phyloP scores from a whole-genome alignment of 805 yeast genomes.

The Zygotorulaspora chibaensis region DNA sequence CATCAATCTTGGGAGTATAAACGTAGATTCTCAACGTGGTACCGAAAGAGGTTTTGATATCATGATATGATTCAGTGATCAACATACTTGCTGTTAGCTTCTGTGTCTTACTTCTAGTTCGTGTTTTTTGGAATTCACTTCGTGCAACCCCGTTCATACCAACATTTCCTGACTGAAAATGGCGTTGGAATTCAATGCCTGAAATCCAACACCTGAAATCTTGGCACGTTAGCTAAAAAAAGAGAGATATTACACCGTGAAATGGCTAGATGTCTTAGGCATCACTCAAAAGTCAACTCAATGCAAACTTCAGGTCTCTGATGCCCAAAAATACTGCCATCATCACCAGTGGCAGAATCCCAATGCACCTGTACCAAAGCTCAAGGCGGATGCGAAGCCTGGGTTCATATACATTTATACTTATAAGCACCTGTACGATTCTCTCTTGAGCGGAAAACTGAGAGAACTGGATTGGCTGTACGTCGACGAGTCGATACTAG shows the following conservation, averaged over 20 bases:
- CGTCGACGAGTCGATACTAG: conserved; percentile 21
- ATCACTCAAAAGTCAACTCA: conserved; percentile 20
- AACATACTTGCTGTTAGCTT: conserved; percentile 47
- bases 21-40: conserved; percentile 63
- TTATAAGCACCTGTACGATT: conserved; percentile 20
- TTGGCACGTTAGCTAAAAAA: background rate
- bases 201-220: background rate
- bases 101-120: background rate
- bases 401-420: conserved; percentile 32
- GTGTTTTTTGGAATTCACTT: background rate
- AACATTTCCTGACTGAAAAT: background rate
- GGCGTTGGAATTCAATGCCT: background rate
- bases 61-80: conserved; percentile 60
- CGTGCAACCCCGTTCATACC: background rate
- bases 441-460: conserved; percentile 5
- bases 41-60: conserved; percentile 60
- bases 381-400: conserved; percentile 4
- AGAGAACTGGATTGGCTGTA: conserved; percentile 18
- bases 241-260: background rate
- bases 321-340: conserved; percentile 16
- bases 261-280: conserved; percentile 26
- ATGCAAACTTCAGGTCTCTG: conserved; percentile 17
- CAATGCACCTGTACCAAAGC: background rate
- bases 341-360: conserved; percentile 20
- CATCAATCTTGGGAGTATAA: conserved; percentile 63